These are phyloP conservation scores for Phycomyces blakesleeanus DNA, from an alignment of 192 early-diverging fungal species.

Conservation along the genomic window DNA sequence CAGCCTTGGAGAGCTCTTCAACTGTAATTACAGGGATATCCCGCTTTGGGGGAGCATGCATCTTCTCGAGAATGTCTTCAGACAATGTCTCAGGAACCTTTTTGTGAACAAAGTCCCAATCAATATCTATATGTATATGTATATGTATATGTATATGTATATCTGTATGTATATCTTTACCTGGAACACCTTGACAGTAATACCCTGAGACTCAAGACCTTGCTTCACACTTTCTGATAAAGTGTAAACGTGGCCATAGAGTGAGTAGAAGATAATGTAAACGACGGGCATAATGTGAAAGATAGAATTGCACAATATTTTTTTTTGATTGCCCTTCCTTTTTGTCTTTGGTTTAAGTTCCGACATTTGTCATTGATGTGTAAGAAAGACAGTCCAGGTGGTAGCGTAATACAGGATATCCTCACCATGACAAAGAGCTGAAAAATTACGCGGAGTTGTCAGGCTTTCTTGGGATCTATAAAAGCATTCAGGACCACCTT, in stretches of 20 bases:
- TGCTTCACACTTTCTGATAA: conserved; percentile 61
- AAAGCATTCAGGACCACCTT: not conserved
- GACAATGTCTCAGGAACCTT: conserved; percentile 51
- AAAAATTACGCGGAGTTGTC: not conserved
- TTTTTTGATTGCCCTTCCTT: not conserved
- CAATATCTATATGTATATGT: not conserved
- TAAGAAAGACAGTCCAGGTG: not conserved
- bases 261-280: conserved; percentile 32
- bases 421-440: not conserved
- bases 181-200: conserved; percentile 38
- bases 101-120: not conserved
- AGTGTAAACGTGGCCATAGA: conserved; percentile 66
- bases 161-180: too few species aligned
- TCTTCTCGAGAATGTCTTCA: conserved; percentile 46
- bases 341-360: not conserved
- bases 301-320: conserved; percentile 1
- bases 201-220: conserved; percentile 52
- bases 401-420: not conserved
- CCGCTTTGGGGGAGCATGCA: conserved; percentile 46
- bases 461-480: not conserved
- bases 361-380: not conserved
- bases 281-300: conserved; percentile 25
- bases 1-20: conserved; percentile 39
- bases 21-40: conserved; percentile 44
- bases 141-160: too few species aligned